phyloP scores from a whole-genome alignment of 257 asterid genomes.

The Salvia splendens region DNA sequence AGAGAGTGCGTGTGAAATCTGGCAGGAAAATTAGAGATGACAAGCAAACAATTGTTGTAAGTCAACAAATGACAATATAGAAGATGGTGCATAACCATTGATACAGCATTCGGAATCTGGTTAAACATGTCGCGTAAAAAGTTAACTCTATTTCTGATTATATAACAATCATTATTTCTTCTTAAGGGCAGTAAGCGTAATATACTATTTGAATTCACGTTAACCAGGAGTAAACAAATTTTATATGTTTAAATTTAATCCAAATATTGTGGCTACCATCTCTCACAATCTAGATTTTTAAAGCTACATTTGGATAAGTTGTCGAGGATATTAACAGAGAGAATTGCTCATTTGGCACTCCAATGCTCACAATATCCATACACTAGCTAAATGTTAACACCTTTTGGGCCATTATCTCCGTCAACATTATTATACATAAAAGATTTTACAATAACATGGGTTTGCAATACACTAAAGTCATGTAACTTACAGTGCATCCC shows the following conservation, averaged over 20 bases:
- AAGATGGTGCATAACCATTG: conserved; percentile 9
- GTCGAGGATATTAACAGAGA: conserved; percentile 19
- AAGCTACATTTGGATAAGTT: conserved; percentile 5
- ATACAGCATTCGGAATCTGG: conserved; percentile 7
- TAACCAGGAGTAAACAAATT: not conserved
- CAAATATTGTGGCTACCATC: conserved; percentile 2
- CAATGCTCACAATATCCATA: conserved; percentile 26
- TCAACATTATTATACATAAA: conserved; percentile 3
- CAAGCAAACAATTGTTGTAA: conserved; percentile 12
- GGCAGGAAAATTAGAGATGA: not conserved
- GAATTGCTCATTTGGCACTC: conserved; percentile 22
- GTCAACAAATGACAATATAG: conserved; percentile 17
- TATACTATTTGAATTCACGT: conserved; percentile 2
- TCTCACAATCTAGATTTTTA: conserved; percentile 7
- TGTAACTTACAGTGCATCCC: conserved; percentile 75
- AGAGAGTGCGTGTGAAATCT: not conserved
- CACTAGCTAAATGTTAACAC: not conserved
- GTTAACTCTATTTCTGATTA: conserved; percentile 22
- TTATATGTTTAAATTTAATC: conserved; percentile 4
- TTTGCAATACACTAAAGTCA: conserved; percentile 29
- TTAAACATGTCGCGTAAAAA: not conserved
- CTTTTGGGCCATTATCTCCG: conserved; percentile 1
- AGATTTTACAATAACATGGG: conserved; percentile 12
- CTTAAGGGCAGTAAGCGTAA: not conserved
- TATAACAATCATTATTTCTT: conserved; percentile 12